Conservation (phyloP, 345 rosid species). For the Boechera retrofracta region DNA sequence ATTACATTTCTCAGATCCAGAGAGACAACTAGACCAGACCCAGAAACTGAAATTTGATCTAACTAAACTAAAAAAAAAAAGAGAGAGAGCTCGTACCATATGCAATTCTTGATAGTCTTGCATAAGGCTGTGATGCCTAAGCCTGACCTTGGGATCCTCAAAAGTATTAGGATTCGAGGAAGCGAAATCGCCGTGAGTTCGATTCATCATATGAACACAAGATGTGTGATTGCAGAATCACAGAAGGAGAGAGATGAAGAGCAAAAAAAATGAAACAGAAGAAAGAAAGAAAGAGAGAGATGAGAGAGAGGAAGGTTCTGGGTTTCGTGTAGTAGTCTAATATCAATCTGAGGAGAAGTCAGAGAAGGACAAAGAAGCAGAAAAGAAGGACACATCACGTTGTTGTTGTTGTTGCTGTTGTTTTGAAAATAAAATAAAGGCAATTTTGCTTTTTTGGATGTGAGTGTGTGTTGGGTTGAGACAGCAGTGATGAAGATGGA, state of each 20-base stretch:
- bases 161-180: conserved; percentile 10
- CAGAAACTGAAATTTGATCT: conserved; percentile 22
- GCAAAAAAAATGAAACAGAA: background rate
- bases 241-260: background rate
- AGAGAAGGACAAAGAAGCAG: conserved; percentile 48
- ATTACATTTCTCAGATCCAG: conserved; percentile 49
- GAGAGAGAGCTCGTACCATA: conserved; percentile 49
- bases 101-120: conserved; percentile 65
- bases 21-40: conserved; percentile 32
- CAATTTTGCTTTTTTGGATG: conserved; percentile 30
- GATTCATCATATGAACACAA: conserved; percentile 48
- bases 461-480: conserved; percentile 42
- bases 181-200: conserved; percentile 46
- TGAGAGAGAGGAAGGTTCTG: conserved; percentile 39
- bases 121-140: conserved; percentile 63
- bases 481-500: conserved; percentile 52
- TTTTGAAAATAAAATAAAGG: background rate
- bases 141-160: conserved; percentile 56
- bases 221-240: conserved; percentile 26
- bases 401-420: background rate
- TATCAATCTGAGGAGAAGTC: conserved; percentile 43
- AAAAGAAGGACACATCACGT: conserved; percentile 49
- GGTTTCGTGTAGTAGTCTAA: conserved; percentile 43
- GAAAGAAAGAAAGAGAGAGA: conserved; percentile 13
- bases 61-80: background rate